phyloP scores from a whole-genome alignment of 768 basidiomycete species.

The Polyporus arcularius region DNA sequence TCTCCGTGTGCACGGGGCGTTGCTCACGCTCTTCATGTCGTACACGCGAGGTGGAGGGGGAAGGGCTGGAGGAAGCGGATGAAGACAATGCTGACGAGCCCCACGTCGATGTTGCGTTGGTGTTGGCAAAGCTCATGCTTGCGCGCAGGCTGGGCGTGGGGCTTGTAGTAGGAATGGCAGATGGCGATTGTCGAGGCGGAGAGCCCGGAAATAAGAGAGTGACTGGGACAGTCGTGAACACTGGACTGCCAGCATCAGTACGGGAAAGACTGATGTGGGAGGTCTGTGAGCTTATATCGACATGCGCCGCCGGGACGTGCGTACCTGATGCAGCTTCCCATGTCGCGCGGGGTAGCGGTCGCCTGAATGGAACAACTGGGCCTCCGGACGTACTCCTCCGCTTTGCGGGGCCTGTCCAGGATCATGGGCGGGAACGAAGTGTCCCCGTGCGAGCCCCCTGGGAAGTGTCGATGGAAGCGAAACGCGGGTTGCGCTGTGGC shows the following conservation, averaged over 20 bases:
- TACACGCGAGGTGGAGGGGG: neutral
- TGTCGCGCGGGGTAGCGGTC: neutral
- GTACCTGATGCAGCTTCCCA: neutral
- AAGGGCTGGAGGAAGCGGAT: neutral
- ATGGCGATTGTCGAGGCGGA: neutral
- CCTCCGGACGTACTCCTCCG: neutral
- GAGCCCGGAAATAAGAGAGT: neutral
- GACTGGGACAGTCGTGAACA: neutral
- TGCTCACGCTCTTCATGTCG: neutral
- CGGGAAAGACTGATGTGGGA: neutral
- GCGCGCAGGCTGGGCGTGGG: neutral
- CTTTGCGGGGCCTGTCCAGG: neutral
- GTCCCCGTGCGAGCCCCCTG: constrained; percentile 8
- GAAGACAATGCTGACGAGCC: neutral
- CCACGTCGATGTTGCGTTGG: constrained; percentile 7
- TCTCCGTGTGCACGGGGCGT: neutral
- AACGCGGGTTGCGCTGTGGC: constrained; percentile 5
- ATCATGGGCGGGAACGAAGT: constrained; percentile 1
- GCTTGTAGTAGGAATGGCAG: neutral
- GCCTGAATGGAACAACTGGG: neutral
- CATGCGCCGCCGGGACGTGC: neutral
- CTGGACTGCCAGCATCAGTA: neutral
- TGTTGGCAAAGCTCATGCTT: constrained; percentile 4
- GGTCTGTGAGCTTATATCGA: neutral
- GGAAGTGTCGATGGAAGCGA: constrained; percentile 2